Evolutionary conservation across 768 basidiomycete species (phyloP), one percentile per base, ranked within the genome.

Genomic region (Fibroporia radiculosa): DNA sequence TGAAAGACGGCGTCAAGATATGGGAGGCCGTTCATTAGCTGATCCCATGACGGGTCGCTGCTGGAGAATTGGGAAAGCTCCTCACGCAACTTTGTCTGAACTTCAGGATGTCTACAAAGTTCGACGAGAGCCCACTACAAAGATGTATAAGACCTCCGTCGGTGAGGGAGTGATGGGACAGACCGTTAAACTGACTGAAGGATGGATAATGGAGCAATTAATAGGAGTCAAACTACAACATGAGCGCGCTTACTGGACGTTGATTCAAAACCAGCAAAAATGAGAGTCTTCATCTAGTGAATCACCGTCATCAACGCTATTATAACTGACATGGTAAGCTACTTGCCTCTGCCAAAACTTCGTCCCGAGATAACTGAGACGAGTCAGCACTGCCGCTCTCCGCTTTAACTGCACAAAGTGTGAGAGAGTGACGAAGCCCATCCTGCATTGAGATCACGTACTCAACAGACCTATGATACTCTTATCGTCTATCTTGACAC

Each of bases 71-170:
- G 55, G 25, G 58, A 51, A 18, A 82, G 62, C 42, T 82, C 78
- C 6, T 68, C 60, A 32, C 77, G 70, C 13, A 81, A 58, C 36
- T 65, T 71, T 4, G 58, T 50, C 55, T 81, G 79, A 12, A 66
- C 62, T 23, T 70, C 65, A 0, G 60, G 66, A 32, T 74, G 56
- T 27, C 59, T 65, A 5, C 65, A 65, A 1, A 81, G 70, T 52
- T 80, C 79, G 26, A 80, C 73, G 0, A 82, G 60, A 3, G 77
- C 73, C 76, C 78, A 80, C 62, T 64, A 35, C 33, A 39, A 25
- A 4, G 41, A 16, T 8, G 22, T 2, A 8, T 25, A 1, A 16
- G 25, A 24, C 10, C 23, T 13, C 16, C 18, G 25, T 10, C 18
- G 14, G n/a, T 8, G 13, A 14, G 13, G 6, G 1, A n/a, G 5